Conservation (phyloP, 148 eudicot species). For the Simmondsia chinensis region DNA sequence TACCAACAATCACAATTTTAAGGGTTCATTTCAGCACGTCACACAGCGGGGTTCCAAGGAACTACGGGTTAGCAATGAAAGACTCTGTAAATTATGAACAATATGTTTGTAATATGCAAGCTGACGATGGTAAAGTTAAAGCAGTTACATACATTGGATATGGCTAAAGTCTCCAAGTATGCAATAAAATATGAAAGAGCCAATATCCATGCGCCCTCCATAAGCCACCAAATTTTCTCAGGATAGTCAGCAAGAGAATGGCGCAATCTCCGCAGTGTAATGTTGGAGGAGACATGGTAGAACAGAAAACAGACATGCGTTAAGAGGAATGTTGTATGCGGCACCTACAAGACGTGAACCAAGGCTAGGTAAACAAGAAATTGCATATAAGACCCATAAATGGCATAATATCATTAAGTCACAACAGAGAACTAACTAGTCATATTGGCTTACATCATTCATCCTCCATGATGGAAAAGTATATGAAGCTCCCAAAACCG, state of each 20-base stretch:
- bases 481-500: constrained; percentile 95
- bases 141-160: constrained; percentile 60
- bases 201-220: constrained; percentile 84
- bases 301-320: constrained; percentile 88
- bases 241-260: constrained; percentile 62
- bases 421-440: background rate
- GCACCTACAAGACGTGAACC: constrained; percentile 56
- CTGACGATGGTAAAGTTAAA: background rate
- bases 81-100: too few relatives aligned
- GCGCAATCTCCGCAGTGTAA: constrained; percentile 85
- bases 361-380: background rate
- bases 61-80: too few relatives aligned
- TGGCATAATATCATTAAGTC: background rate
- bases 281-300: constrained; percentile 83
- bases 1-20: too few relatives aligned
- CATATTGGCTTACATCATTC: constrained; percentile 69
- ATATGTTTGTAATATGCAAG: too few relatives aligned
- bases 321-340: constrained; percentile 88
- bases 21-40: too few relatives aligned
- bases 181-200: constrained; percentile 88
- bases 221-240: constrained; percentile 53
- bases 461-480: constrained; percentile 97
- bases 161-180: constrained; percentile 83
- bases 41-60: too few relatives aligned
- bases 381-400: background rate